Evolutionary conservation across 2,329 filamentous ascomycete species (phyloP).

Genomic region (Neofusicoccum ribis): DNA sequence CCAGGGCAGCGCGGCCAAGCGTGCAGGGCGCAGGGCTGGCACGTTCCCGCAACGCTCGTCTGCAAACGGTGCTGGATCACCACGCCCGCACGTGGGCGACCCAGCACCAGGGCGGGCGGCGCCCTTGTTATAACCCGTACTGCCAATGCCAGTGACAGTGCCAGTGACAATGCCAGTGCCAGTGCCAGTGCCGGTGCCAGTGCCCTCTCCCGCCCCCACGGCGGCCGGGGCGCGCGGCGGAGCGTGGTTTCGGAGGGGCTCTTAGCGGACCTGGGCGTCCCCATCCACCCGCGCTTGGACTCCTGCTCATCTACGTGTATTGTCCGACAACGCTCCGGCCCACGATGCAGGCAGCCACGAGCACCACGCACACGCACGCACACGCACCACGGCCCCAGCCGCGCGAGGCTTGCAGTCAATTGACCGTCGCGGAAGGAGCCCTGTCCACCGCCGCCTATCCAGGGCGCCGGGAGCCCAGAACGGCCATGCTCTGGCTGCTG

Average conservation of each 20-base stretch:
- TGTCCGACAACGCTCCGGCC: neutral
- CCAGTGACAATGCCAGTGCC: neutral
- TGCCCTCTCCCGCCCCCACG: neutral
- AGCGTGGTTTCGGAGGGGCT: neutral
- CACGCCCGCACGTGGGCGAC: conserved; percentile 3
- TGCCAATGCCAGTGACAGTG: neutral
- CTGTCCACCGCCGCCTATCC: neutral
- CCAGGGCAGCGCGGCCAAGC: too few relatives aligned
- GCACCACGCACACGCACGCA: neutral
- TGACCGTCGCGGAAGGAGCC: neutral
- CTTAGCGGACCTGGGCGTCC: neutral
- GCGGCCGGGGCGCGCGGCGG: neutral
- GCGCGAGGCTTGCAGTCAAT: neutral
- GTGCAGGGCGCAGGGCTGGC: neutral
- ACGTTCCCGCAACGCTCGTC: neutral
- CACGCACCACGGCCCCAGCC: neutral
- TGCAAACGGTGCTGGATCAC: neutral
- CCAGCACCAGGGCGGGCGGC: neutral
- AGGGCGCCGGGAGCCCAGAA: neutral
- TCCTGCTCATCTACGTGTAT: neutral
- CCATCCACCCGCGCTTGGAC: neutral
- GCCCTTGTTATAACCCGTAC: too few relatives aligned
- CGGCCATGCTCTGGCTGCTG: neutral
- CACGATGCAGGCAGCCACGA: neutral
- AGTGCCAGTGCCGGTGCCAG: neutral